Conservation (phyloP, 306 rosid genomes). For the Datisca glomerata region DNA sequence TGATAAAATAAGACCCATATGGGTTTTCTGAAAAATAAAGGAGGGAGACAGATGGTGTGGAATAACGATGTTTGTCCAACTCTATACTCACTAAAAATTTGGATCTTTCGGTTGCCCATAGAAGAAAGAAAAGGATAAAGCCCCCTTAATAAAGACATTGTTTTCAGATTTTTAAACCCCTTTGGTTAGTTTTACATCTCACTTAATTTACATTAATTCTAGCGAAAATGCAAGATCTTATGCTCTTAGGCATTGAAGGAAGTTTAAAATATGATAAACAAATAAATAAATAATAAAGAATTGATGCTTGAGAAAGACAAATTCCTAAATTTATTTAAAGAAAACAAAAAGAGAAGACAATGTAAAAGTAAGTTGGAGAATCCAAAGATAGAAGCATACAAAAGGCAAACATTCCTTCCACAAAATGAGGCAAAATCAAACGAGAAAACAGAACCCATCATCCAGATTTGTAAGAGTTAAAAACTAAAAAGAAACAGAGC, state of each 20-base stretch:
- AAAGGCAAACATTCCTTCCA: conserved; percentile 30
- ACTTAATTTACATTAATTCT: too few relatives aligned
- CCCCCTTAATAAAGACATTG: conserved; percentile 24
- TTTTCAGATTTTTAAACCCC: conserved; percentile 12
- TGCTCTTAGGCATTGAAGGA: too few relatives aligned
- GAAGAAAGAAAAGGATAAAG: conserved; percentile 71
- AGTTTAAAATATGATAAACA: conserved; percentile 10
- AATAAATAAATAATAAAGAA: conserved; percentile 11
- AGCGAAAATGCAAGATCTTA: too few relatives aligned
- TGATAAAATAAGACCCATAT: conserved; percentile 14
- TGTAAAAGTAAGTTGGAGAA: conserved; percentile 12
- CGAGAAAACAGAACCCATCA: conserved; percentile 6
- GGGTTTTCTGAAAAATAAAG: conserved; percentile 30
- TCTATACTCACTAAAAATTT: conserved; percentile 33
- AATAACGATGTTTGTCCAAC: conserved; percentile 27
- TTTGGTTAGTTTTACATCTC: conserved; percentile 12
- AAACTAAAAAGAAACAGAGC: conserved; percentile 6
- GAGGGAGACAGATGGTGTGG: conserved; percentile 18
- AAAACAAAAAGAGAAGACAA: not conserved
- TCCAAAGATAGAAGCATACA: conserved; percentile 20
- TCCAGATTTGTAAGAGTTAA: too few relatives aligned
- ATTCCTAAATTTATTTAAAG: too few relatives aligned
- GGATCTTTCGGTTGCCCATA: conserved; percentile 69
- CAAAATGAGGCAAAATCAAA: conserved; percentile 24
- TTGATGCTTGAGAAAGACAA: not conserved